These are phyloP conservation scores for Aristolochia contorta DNA, from an alignment of 164 flowering plant genomes.

Conservation along the genomic window DNA sequence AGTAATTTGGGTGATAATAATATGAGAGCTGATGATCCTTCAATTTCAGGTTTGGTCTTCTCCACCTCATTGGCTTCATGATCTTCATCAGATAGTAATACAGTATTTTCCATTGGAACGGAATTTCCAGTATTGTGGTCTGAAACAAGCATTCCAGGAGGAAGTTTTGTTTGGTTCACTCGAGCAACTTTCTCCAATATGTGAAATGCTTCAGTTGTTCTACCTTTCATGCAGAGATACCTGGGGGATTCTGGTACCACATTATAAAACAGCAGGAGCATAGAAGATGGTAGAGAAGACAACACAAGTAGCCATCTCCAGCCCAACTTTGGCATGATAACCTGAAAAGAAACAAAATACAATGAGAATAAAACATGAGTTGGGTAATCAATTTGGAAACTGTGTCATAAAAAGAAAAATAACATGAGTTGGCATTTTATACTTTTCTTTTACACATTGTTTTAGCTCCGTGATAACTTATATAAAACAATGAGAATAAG, in stretches of 20 bases:
- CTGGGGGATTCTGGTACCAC: constrained; percentile 80
- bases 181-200: constrained; percentile 53
- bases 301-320: constrained; percentile 95
- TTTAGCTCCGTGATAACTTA: too few species aligned
- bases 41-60: constrained; percentile 17
- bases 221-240: constrained; percentile 61
- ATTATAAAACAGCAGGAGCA: constrained; percentile 58
- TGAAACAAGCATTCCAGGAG: constrained; percentile 55
- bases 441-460: too few species aligned
- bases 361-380: constrained; percentile 1
- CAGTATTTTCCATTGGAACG: constrained; percentile 29
- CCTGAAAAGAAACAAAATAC: constrained; percentile 25
- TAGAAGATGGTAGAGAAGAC: constrained; percentile 61
- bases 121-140: constrained; percentile 22
- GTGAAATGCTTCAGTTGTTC: constrained; percentile 41
- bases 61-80: constrained; percentile 12
- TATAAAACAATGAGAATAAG: too few species aligned
- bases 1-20: constrained; percentile 67
- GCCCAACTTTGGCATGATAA: constrained; percentile 76
- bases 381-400: neutral
- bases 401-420: neutral
- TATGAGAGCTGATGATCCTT: constrained; percentile 27
- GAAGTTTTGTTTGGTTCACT: constrained; percentile 45
- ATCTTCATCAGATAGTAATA: constrained; percentile 25
- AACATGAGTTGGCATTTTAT: too few species aligned